Base-by-base conservation (phyloP, 306 rosid genomes). In the Dalbergia cultrata region DNA sequence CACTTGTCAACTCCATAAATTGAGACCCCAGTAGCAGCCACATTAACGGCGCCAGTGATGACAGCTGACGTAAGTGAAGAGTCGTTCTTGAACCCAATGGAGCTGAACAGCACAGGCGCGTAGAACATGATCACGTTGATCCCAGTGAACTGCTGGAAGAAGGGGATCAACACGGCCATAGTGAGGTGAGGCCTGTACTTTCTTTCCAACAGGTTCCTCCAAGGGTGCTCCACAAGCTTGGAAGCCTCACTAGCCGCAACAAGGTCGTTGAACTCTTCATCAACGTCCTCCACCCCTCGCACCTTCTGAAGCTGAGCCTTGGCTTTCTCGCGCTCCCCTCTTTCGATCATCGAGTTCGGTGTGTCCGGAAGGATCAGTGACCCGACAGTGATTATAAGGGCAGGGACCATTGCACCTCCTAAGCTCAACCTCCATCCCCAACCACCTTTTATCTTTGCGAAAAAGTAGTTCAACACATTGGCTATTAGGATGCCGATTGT, bases 381-480 rank as follows among this genome's bases (percentile, higher is more conserved):
- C 0, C 99, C 99, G 0, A 86, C 4, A 2, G 91, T 85, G 75
- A 95, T 90, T 3, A 95, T 88, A 1, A 91, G 84, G 2, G 98
- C 99, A 0, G 99, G 99, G 8, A 95, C 95, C 86, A 90, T 80
- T 0, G 98, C 99, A 4, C 98, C 98, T 0, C 99, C 98, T 19
- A 95, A 84, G 79, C 99, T 95, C 86, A 95, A 54, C 13, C 99
- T 85, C 99, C 99, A 95, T 75, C 99, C 99, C 99, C 99, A 95
- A 0, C 99, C 99, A 2, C 97, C 98, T n/a, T 87, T 21, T 59
- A 95, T 95, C 67, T 90, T 95, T 1, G 96, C 96, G 53, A 93
- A 95, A 85, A 93, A 93, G 85, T 91, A 95, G 84, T 95, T 95
- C 37, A 93, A 44, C 7, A 95, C 85, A 70, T 91, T 93, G 26